A percentile compares a stretch with the other conserved stretches of the same genome.
Conservation (phyloP, 2,329 filamentous ascomycete species). For the Sporothrix globosa region DNA sequence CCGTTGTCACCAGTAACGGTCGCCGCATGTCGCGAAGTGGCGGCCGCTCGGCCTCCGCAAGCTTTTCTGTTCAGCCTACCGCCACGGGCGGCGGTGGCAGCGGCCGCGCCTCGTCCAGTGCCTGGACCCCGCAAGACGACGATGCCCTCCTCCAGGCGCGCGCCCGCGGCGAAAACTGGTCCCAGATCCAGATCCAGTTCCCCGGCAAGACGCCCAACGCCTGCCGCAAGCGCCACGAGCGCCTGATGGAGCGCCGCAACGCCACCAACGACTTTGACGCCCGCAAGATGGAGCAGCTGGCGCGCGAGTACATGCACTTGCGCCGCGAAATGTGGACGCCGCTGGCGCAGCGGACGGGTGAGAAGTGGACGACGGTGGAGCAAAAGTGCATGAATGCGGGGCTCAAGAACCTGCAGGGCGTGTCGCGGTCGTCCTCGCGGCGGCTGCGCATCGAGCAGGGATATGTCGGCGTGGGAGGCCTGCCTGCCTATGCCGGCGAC, state of each 20-base stretch:
- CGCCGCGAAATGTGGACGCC: constrained; percentile 80
- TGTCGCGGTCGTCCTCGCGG: constrained; percentile 66
- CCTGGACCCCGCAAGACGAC: constrained; percentile 77
- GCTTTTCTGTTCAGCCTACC: constrained; percentile 16
- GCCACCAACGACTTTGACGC: constrained; percentile 75
- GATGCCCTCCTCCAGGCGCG: constrained; percentile 71
- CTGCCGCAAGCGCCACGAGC: constrained; percentile 86
- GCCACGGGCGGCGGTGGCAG: not conserved
- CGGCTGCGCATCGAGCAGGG: constrained; percentile 63
- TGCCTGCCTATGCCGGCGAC: constrained; percentile 63
- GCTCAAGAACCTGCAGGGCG: constrained; percentile 76
- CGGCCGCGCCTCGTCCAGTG: constrained; percentile 60
- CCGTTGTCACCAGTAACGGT: constrained; percentile 9
- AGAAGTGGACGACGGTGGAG: constrained; percentile 76
- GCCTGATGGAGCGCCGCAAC: constrained; percentile 74
- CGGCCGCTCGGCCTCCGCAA: not conserved
- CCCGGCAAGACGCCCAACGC: constrained; percentile 78
- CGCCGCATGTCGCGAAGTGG: not conserved
- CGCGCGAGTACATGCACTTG: constrained; percentile 76
- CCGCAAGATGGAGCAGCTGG: constrained; percentile 72
- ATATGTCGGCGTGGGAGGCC: constrained; percentile 56
- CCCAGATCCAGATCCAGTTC: constrained; percentile 76
- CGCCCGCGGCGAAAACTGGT: constrained; percentile 79
- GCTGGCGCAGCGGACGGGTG: constrained; percentile 73
- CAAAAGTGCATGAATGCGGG: constrained; percentile 81